Conservation (phyloP, 805 yeast genomes). For the Schwanniomyces pseudopolymorphus region DNA sequence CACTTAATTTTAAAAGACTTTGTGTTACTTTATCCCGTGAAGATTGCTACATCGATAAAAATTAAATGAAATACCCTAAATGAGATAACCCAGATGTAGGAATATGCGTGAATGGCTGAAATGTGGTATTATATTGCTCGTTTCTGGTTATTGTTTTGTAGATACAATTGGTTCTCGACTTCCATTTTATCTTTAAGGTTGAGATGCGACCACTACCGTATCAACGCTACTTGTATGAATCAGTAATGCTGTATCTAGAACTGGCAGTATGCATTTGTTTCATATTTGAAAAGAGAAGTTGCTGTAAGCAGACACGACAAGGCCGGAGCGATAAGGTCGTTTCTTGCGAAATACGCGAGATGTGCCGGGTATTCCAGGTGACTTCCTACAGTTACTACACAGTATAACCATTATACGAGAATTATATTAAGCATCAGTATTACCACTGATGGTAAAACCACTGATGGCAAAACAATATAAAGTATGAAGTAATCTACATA, state of each 20-base stretch:
- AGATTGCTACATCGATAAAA: neutral
- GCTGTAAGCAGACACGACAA: too few species aligned
- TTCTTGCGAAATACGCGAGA: too few species aligned
- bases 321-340: too few species aligned
- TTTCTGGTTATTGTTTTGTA: neutral
- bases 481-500: neutral
- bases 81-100: neutral
- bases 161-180: neutral
- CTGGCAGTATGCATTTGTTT: too few species aligned
- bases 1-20: neutral
- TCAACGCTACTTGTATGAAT: neutral
- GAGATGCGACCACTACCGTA: too few species aligned
- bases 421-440: too few species aligned
- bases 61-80: neutral
- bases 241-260: neutral
- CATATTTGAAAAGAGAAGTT: too few species aligned
- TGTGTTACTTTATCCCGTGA: neutral
- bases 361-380: too few species aligned
- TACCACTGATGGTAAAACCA: neutral
- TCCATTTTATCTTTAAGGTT: too few species aligned
- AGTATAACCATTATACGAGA: neutral
- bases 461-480: neutral
- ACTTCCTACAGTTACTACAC: too few species aligned
- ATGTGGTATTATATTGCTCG: neutral
- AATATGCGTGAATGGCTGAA: neutral